A percentile compares a stretch with the other conserved stretches of the same genome.
phyloP scores from a whole-genome alignment of 2,329 filamentous ascomycete genomes.

The Pyrenochaeta sp. region DNA sequence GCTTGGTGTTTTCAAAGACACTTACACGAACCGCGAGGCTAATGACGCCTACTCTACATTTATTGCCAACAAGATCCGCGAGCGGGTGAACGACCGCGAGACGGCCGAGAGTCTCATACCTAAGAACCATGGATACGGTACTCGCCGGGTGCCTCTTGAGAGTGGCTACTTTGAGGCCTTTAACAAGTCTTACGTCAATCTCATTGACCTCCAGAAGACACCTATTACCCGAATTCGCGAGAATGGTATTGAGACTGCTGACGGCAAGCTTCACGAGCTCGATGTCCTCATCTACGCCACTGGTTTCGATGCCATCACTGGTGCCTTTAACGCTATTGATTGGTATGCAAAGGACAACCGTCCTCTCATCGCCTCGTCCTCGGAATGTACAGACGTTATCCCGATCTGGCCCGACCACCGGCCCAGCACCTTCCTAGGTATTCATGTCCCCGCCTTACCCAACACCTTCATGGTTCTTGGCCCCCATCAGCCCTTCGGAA shows the following conservation, averaged over 20 bases:
- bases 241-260: slow-evolving; percentile 47
- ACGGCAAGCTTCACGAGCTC: slow-evolving; percentile 45
- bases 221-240: slow-evolving; percentile 41
- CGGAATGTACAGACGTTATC: slow-evolving; percentile 10
- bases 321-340: slow-evolving; percentile 25
- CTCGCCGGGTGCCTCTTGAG: slow-evolving; percentile 51
- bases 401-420: slow-evolving; percentile 30
- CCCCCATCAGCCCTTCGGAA: slow-evolving; percentile 54
- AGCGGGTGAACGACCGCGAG: slow-evolving; percentile 49
- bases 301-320: slow-evolving; percentile 53
- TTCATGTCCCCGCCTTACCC: slow-evolving; percentile 32
- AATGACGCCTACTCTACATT: slow-evolving; percentile 27
- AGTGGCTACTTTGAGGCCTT: slow-evolving; percentile 52
- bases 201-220: slow-evolving; percentile 48
- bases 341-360: slow-evolving; percentile 29
- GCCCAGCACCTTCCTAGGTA: slow-evolving; percentile 31
- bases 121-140: slow-evolving; percentile 47
- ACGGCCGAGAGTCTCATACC: slow-evolving; percentile 52
- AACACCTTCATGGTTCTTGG: slow-evolving; percentile 52
- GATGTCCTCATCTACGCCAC: slow-evolving; percentile 51
- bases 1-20: slow-evolving; percentile 31
- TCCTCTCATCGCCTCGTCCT: slow-evolving; percentile 26
- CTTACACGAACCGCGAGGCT: slow-evolving; percentile 31
- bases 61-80: slow-evolving; percentile 44
- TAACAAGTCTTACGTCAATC: slow-evolving; percentile 47